Evolutionary conservation across 805 yeast genomes (phyloP).

Genomic region (Metschnikowia hibisci): DNA sequence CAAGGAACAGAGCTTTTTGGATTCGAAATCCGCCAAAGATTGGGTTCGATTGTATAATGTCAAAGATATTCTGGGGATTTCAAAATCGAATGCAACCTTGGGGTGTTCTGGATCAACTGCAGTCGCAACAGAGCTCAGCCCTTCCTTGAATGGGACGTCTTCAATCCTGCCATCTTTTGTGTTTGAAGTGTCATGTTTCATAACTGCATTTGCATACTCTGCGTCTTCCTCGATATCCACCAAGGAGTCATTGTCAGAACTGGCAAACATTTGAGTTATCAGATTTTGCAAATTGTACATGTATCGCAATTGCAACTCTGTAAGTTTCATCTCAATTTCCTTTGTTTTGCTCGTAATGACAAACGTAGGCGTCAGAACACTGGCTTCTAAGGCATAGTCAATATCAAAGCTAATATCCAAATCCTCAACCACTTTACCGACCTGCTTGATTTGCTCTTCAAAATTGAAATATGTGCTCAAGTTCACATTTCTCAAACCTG

Average conservation of each 20-base stretch:
- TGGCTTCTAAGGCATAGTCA: constrained; percentile 46
- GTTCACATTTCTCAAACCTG: constrained; percentile 71
- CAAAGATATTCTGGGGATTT: constrained; percentile 60
- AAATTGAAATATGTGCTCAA: constrained; percentile 60
- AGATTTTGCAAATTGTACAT: constrained; percentile 53
- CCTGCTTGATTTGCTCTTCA: constrained; percentile 43
- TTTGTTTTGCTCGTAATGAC: constrained; percentile 55
- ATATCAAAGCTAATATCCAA: constrained; percentile 61
- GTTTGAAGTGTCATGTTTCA: constrained; percentile 21
- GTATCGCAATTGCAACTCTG: constrained; percentile 68
- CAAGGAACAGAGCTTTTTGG: constrained; percentile 31
- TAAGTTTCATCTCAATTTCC: constrained; percentile 58
- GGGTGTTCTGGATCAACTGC: constrained; percentile 25
- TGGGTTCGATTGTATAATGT: constrained; percentile 55
- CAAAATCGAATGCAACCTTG: constrained; percentile 47
- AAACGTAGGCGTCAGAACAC: constrained; percentile 43
- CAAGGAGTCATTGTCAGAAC: constrained; percentile 35
- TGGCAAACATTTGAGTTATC: constrained; percentile 51
- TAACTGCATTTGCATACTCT: constrained; percentile 53
- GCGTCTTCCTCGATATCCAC: constrained; percentile 63
- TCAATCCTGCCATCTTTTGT: neutral
- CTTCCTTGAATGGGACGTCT: neutral
- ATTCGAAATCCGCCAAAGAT: constrained; percentile 29
- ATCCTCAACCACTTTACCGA: constrained; percentile 60
- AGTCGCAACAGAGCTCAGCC: constrained; percentile 5